phyloP scores from a whole-genome alignment of 805 yeast genomes.

The Saccharomycopsis schoenii region DNA sequence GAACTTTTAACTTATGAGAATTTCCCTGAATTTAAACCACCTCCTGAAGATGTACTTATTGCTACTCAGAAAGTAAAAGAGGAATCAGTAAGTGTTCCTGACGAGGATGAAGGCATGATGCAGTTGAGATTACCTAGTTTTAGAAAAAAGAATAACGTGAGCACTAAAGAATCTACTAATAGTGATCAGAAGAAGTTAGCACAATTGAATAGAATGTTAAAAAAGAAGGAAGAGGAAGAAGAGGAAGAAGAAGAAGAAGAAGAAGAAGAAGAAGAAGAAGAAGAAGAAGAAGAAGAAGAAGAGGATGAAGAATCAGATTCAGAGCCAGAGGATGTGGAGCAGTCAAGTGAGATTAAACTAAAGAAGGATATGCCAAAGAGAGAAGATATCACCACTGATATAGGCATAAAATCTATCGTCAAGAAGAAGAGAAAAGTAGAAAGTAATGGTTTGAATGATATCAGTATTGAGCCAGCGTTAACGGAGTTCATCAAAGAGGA shows the following conservation, averaged over 20 bases:
- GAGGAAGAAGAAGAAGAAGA: constrained; percentile 10
- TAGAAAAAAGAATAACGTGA: constrained; percentile 19
- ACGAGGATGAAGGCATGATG: constrained; percentile 13
- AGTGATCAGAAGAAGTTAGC: constrained; percentile 24
- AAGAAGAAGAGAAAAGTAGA: constrained; percentile 2
- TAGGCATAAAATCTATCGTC: constrained; percentile 16
- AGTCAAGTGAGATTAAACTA: constrained; percentile 15
- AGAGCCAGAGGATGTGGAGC: constrained; percentile 20
- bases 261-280: constrained; percentile 18
- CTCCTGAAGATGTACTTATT: constrained; percentile 4
- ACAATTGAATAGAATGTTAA: constrained; percentile 20
- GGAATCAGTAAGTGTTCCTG: background rate
- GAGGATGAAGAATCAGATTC: constrained; percentile 18
- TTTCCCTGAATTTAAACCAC: constrained; percentile 39
- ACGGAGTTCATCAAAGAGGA: background rate
- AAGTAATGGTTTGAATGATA: background rate
- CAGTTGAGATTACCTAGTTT: constrained; percentile 21
- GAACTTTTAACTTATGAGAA: constrained; percentile 49
- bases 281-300: background rate
- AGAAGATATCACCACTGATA: background rate
- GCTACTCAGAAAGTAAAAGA: constrained; percentile 1
- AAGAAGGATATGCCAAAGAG: background rate
- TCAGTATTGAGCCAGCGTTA: background rate
- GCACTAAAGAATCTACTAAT: constrained; percentile 21
- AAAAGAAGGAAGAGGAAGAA: constrained; percentile 15